A percentile compares a stretch with the other conserved stretches of the same genome.
Conservation (phyloP, 352 stramenopile species). For the Globisporangium recalcitrans region DNA sequence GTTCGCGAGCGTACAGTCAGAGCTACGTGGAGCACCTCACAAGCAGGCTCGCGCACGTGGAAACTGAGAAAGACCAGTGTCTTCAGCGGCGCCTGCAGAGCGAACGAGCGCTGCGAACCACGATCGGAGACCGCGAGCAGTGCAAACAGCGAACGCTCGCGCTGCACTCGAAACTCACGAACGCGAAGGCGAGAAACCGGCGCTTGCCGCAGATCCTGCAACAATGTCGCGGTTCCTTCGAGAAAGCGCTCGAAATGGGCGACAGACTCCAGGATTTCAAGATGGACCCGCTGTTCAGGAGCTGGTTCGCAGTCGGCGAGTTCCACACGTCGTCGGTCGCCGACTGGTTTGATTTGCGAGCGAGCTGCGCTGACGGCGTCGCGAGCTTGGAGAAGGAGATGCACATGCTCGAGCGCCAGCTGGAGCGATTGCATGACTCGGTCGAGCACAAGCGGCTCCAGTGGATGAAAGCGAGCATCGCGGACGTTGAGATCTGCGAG, state of each 20-base stretch:
- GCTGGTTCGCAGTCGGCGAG: conserved; percentile 24
- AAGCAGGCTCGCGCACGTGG: neutral
- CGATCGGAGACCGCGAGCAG: conserved; percentile 21
- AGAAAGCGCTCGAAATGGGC: conserved; percentile 17
- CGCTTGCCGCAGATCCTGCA: conserved; percentile 21
- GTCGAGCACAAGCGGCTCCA: conserved; percentile 13
- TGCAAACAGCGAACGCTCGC: conserved; percentile 14
- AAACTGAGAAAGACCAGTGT: conserved; percentile 12
- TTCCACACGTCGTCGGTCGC: conserved; percentile 28
- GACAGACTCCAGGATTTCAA: conserved; percentile 28
- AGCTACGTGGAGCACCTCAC: conserved; percentile 11
- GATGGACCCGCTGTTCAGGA: conserved; percentile 34
- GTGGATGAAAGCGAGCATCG: conserved; percentile 28
- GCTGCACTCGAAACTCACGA: conserved; percentile 17
- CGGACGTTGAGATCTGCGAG: conserved; percentile 22
- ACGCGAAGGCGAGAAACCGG: conserved; percentile 19
- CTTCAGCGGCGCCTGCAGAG: conserved; percentile 8
- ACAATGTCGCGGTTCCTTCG: conserved; percentile 22
- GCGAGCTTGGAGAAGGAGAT: conserved; percentile 24
- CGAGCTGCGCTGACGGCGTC: conserved; percentile 19
- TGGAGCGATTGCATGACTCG: conserved; percentile 10
- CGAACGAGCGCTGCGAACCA: conserved; percentile 12
- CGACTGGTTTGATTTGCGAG: conserved; percentile 24
- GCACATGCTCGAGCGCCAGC: conserved; percentile 9
- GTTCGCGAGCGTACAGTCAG: conserved; percentile 10